Evolutionary conservation across 257 asterid genomes (phyloP), one percentile per base, ranked within the genome.

Genomic region (Buddleja alternifolia): DNA sequence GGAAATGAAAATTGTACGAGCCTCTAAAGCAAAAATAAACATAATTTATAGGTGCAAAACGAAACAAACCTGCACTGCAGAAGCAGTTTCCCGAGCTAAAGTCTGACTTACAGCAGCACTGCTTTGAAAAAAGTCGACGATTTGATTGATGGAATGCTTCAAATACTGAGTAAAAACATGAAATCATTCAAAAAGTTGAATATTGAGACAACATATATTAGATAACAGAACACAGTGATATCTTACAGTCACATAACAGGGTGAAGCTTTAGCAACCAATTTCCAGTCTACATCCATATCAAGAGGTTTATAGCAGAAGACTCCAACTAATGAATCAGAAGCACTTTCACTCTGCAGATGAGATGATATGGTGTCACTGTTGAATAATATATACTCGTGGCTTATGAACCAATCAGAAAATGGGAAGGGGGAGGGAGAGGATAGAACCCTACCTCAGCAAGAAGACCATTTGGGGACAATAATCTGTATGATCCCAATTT

Each of bases 11-110:
- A 12, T 3, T 48, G 19, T 42, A 34, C 0, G 41, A 16, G 25
- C 70, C 37, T 24, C 61, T 40, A 12, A 9, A 42, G 62, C 41
- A 37, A 56, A 6, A 53, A 55, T 61, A 60, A 32, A 39, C 56
- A 66, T 51, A 67, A 44, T 52, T 9, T 41, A 65, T 34, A 56
- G 34, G 62, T 63, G 34, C 21, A 72, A 54, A 64, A 80, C 48
- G 64, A 64, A 19, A 69, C 84, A 71, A 65, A 93, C 99, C 97
- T 93, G 99, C 74, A 93, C 91, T 0, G 96, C 99, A 63, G 97
- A 95, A 67, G 96, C 96, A 67, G 99, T 93, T 80, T 89, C 99
- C 86, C 86, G 85, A 65, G 88, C 99, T 77, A 93, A 79, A 62
- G 93, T 79, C 82, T 87, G 96, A 80, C 96, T 90, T 51, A 90